Evolutionary conservation across 2,329 filamentous ascomycete genomes (phyloP).

Genomic region (Zalaria sp.): DNA sequence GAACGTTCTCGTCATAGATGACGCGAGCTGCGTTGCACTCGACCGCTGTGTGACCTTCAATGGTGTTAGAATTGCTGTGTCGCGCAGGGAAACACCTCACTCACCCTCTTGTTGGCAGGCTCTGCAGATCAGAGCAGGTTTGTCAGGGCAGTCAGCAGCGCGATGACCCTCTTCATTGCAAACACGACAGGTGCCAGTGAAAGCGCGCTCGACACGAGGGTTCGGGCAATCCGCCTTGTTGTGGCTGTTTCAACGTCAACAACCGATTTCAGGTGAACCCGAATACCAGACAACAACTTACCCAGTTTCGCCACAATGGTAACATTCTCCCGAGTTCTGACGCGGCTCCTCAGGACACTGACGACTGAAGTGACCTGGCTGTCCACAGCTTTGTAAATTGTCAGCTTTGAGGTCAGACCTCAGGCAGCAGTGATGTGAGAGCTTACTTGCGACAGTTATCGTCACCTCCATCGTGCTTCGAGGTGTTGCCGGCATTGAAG

Average conservation of each 20-base stretch:
- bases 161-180: slow-evolving; percentile 41
- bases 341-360: slow-evolving; percentile 27
- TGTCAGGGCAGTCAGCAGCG: slow-evolving; percentile 48
- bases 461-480: slow-evolving; percentile 15
- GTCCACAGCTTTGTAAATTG: slow-evolving; percentile 22
- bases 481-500: slow-evolving; percentile 12
- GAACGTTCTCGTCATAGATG: slow-evolving; percentile 38
- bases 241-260: too few relatives aligned
- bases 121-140: slow-evolving; percentile 40
- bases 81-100: slow-evolving; percentile 21
- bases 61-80: slow-evolving; percentile 5
- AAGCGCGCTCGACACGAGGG: slow-evolving; percentile 34
- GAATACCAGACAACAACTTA: slow-evolving; percentile 12
- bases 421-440: background rate
- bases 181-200: slow-evolving; percentile 45
- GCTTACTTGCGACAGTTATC: slow-evolving; percentile 26
- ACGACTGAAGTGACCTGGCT: slow-evolving; percentile 31
- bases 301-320: slow-evolving; percentile 45
- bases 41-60: slow-evolving; percentile 42
- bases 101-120: slow-evolving; percentile 46
- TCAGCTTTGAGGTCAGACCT: slow-evolving; percentile 12
- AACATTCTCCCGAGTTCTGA: slow-evolving; percentile 37
- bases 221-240: slow-evolving; percentile 50
- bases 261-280: too few relatives aligned
- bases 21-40: slow-evolving; percentile 47